These are phyloP conservation scores for Boletus pseudopeckii DNA, from an alignment of 768 basidiomycete species.

Conservation along the genomic window DNA sequence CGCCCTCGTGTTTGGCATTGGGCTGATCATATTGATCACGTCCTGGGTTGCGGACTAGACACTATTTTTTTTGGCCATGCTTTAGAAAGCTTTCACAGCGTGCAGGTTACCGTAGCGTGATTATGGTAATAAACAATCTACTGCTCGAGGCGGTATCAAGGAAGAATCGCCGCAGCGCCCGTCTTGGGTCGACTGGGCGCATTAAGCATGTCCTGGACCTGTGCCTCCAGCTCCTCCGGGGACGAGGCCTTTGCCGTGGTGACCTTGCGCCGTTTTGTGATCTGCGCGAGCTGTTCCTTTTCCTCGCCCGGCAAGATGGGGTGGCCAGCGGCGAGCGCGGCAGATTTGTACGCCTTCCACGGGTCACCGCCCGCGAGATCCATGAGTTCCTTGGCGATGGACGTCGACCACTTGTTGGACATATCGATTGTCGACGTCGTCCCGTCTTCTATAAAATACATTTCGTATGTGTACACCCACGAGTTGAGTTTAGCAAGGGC, in stretches of 20 bases:
- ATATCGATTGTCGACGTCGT: conserved; percentile 45
- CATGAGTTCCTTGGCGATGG: conserved; percentile 70
- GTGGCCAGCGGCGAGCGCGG: conserved; percentile 43
- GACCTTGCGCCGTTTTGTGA: conserved; percentile 10
- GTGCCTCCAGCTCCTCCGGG: conserved; percentile 21
- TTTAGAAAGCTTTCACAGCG: neutral
- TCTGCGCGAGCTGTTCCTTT: conserved; percentile 20
- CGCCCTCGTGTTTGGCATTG: conserved; percentile 66
- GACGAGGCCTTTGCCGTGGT: conserved; percentile 10
- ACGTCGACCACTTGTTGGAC: conserved; percentile 64
- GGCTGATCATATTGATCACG: conserved; percentile 56
- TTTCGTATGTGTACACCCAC: too few species aligned
- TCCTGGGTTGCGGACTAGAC: conserved; percentile 38
- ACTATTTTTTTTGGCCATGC: neutral
- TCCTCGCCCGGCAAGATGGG: conserved; percentile 50
- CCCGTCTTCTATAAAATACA: conserved; percentile 45
- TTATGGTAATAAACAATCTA: conserved; percentile 2
- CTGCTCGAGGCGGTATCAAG: conserved; percentile 14
- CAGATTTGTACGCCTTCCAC: conserved; percentile 55
- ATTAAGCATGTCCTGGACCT: conserved; percentile 31
- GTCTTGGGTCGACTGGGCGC: conserved; percentile 31
- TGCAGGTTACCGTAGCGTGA: conserved; percentile 2
- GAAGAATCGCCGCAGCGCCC: conserved; percentile 39
- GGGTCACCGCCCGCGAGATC: conserved; percentile 55
- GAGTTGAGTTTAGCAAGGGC: neutral